phyloP scores from a whole-genome alignment of 2,329 filamentous ascomycete genomes.

The Colletotrichum tanaceti region DNA sequence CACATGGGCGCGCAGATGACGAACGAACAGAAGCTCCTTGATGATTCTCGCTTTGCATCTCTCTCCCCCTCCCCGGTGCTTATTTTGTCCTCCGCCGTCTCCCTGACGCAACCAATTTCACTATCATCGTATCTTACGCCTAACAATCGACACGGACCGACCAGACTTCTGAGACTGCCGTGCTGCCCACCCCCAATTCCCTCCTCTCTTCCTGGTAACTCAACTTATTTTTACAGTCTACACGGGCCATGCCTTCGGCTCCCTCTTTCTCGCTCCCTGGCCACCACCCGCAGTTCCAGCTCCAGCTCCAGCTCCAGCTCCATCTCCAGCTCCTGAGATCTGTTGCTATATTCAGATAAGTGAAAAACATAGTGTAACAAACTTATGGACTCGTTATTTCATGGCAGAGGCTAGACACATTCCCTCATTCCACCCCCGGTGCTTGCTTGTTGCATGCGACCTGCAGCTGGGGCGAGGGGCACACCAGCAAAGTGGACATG shows the following conservation, averaged over 20 bases:
- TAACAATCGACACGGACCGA: not conserved
- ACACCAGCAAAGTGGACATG: conserved; percentile 36
- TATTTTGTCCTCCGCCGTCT: conserved; percentile 8
- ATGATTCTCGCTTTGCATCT: conserved; percentile 19
- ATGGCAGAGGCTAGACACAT: not conserved
- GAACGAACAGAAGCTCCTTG: conserved; percentile 27
- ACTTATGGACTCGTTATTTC: conserved; percentile 9
- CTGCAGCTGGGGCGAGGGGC: conserved; percentile 32
- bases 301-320: conserved; percentile 1
- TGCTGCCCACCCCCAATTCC: not conserved
- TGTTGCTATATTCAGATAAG: conserved; percentile 35
- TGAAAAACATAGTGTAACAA: conserved; percentile 29
- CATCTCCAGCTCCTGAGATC: conserved; percentile 5
- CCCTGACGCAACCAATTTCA: not conserved
- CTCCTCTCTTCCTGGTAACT: not conserved
- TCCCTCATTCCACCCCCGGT: not conserved
- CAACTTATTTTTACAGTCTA: not conserved
- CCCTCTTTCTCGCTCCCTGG: not conserved
- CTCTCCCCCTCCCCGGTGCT: not conserved
- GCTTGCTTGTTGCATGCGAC: conserved; percentile 31
- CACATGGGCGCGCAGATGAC: conserved; percentile 25
- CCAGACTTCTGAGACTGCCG: conserved; percentile 16
- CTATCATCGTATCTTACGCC: not conserved
- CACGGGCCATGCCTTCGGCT: not conserved
- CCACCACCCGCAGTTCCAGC: conserved; percentile 5